Conservation (phyloP, 139 green algal genomes). For the Chlorella sp. region DNA sequence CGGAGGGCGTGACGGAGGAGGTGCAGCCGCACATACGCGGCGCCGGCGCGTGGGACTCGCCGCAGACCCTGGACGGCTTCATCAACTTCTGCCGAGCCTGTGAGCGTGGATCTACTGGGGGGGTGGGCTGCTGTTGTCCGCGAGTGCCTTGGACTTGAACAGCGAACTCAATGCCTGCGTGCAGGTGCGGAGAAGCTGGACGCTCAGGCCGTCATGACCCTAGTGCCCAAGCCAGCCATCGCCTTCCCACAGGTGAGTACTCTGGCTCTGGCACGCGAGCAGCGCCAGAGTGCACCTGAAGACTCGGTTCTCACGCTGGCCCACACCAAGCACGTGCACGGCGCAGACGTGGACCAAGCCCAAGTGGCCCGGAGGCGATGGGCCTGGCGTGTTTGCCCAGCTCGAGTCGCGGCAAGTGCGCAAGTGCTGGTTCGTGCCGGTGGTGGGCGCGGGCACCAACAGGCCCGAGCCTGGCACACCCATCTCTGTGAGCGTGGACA, state of each 20-base stretch:
- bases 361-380: not conserved
- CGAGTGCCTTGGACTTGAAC: not conserved
- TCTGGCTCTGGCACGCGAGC: not conserved
- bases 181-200: not conserved
- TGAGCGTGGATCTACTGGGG: too few species aligned
- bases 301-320: not conserved
- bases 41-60: not conserved
- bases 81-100: not conserved
- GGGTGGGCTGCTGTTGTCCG: too few species aligned
- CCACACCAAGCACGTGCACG: not conserved
- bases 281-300: not conserved
- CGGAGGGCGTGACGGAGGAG: not conserved
- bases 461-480: not conserved
- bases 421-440: not conserved
- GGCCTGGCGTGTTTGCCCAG: conserved; percentile 3
- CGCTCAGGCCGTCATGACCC: conserved; percentile 10
- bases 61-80: conserved; percentile 8
- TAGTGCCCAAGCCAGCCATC: conserved; percentile 11
- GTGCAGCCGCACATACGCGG: conserved; percentile 9
- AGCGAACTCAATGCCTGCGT: not conserved
- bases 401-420: conserved; percentile 1
- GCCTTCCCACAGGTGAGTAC: conserved; percentile 13
- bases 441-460: not conserved
- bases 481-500: not conserved
- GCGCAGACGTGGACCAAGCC: not conserved